A percentile compares a stretch with the other conserved stretches of the same genome.
Conservation (phyloP, 2,329 filamentous ascomycete genomes). For the Seiridium cupressi region DNA sequence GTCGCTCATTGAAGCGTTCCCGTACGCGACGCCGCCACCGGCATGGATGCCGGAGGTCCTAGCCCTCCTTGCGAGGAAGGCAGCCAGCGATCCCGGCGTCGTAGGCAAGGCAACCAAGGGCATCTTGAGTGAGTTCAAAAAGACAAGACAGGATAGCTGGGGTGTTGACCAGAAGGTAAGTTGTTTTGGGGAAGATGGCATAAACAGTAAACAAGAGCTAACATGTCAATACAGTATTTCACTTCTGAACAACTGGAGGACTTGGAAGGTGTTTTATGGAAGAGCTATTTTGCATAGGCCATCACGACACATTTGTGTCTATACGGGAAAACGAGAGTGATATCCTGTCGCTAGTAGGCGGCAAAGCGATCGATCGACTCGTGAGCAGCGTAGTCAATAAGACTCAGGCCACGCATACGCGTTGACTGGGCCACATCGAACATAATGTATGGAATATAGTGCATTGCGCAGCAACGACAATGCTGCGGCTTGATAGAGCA, state of each 20-base stretch:
- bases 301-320: background rate
- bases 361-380: too few relatives aligned
- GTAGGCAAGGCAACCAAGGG: constrained; percentile 95
- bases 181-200: background rate
- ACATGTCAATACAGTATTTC: constrained; percentile 61
- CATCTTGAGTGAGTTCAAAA: constrained; percentile 96
- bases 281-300: constrained; percentile 91
- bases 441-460: too few relatives aligned
- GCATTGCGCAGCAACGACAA: too few relatives aligned
- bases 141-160: constrained; percentile 99
- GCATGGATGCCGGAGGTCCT: constrained; percentile 92
- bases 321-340: too few relatives aligned
- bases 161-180: constrained; percentile 94
- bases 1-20: constrained; percentile 90
- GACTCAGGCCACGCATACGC: too few relatives aligned
- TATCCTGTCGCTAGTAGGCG: too few relatives aligned
- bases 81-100: constrained; percentile 84
- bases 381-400: too few relatives aligned
- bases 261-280: constrained; percentile 94
- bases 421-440: too few relatives aligned
- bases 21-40: constrained; percentile 90
- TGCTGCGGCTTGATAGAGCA: too few relatives aligned
- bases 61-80: constrained; percentile 78
- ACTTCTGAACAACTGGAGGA: constrained; percentile 91
- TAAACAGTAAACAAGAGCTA: constrained; percentile 18